Base-by-base conservation (phyloP, 2,329 filamentous ascomycete species). In the Fusarium sp. region DNA sequence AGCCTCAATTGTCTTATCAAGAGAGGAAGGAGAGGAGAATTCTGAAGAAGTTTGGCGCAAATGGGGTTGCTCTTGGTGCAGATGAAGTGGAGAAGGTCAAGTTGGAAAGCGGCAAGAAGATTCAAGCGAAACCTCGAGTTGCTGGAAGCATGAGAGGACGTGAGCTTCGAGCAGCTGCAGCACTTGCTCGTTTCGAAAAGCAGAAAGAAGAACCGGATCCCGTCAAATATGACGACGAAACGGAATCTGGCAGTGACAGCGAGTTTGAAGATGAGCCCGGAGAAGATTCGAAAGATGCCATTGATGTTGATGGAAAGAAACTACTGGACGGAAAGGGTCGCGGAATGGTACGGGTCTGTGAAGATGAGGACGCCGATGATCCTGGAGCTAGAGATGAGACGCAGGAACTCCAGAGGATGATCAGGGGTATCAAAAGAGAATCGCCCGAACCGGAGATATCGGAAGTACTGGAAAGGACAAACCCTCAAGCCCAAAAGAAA, bases 131-230 rank as follows among this genome's bases (percentile, higher is more conserved):
- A 64, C 93, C 93, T 1, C 86, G 91, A 49, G 92, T 95, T 14
- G 93, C 93, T 6, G 87, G 87, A 12, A 95, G 92, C 76, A 90
- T 89, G 50, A 83, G 93, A 63, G 93, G 93, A 0, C 84, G 93
- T 64, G 93, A 95, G 53, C 82, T 96, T 14, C 83, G 93, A 59
- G 93, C 92, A 3, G 92, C 92, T 8, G 93, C 93, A 4, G 93
- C 93, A 3, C 78, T 95, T 71, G 92, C 91, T 16, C 84, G 93
- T 15, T 93, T 95, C 62, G 91, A 89, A 44, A 79, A 86, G 76
- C 79, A 86, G 47, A 86, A 84, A 51, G 88, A 88, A 73, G 83
- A 85, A 53, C 68, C 53, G 1, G 55, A 78, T 3, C 66, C 73
- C 16, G 50, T 72, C 15, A 83, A 79, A 56, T 79, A 82, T 22